Conservation (phyloP, 2,329 filamentous ascomycete species). For the Botrytis medusae region DNA sequence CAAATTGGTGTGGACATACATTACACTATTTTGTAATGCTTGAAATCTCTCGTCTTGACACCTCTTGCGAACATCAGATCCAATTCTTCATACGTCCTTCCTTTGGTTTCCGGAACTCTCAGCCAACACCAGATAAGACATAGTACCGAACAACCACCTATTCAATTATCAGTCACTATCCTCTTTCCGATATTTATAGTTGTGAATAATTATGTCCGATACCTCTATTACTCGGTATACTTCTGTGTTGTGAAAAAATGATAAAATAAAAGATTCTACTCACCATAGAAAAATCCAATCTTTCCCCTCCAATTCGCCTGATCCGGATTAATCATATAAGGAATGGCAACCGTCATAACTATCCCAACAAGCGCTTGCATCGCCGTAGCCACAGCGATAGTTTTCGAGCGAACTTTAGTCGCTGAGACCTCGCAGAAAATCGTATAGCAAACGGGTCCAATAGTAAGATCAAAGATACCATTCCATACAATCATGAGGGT, state of each 20-base stretch:
- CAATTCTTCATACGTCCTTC: conserved; percentile 48
- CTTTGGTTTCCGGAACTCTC: conserved; percentile 47
- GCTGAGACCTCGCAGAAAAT: conserved; percentile 47
- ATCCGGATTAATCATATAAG: conserved; percentile 42
- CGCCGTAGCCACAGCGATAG: conserved; percentile 33
- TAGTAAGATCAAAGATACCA: conserved; percentile 30
- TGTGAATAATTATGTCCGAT: background rate
- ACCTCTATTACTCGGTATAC: too few species aligned
- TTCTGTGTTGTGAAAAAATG: background rate
- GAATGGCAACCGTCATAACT: conserved; percentile 33
- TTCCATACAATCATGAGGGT: conserved; percentile 32
- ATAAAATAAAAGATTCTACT: background rate
- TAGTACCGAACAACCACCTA: conserved; percentile 45
- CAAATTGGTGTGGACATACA: background rate
- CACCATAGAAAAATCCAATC: conserved; percentile 38
- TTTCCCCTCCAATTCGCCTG: conserved; percentile 36
- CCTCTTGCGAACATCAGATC: conserved; percentile 47
- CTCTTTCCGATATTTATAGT: background rate
- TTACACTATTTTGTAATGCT: conserved; percentile 29
- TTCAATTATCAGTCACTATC: background rate
- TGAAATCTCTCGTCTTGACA: conserved; percentile 40
- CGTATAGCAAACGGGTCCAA: conserved; percentile 45
- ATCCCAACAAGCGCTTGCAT: conserved; percentile 28
- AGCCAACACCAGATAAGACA: conserved; percentile 44
- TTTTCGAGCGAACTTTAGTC: conserved; percentile 43